Conservation (phyloP, 371 early-diverging fungal genomes). For the Syncephalastrum monosporum region DNA sequence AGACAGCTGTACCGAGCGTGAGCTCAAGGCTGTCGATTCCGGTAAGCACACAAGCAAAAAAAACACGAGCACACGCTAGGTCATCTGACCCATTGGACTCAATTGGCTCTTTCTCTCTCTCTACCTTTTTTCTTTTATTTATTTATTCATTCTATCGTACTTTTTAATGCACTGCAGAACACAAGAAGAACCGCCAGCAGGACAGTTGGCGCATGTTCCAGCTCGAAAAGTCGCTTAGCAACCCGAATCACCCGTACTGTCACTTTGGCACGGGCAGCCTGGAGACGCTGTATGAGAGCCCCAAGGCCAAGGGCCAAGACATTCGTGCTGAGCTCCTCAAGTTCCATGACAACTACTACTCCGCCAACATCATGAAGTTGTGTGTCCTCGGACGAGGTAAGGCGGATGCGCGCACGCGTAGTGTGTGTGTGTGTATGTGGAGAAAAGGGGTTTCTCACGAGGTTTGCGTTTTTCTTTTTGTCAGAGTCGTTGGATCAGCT, state of each 20-base stretch:
- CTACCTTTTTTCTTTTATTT: too few species aligned
- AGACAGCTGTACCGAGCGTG: slow-evolving; percentile 86
- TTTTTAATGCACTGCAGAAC: slow-evolving; percentile 50
- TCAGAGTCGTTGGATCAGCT: slow-evolving; percentile 83
- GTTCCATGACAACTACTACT: slow-evolving; percentile 87
- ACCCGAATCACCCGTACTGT: slow-evolving; percentile 78
- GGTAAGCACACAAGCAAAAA: slow-evolving; percentile 25
- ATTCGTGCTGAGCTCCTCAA: slow-evolving; percentile 80
- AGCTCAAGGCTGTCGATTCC: slow-evolving; percentile 92
- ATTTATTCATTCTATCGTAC: too few species aligned
- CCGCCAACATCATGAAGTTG: slow-evolving; percentile 94
- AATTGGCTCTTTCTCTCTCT: slow-evolving; percentile 4
- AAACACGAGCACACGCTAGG: not conserved
- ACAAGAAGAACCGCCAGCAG: slow-evolving; percentile 88
- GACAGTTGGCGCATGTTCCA: slow-evolving; percentile 86
- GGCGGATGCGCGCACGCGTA: too few species aligned
- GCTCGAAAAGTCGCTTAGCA: slow-evolving; percentile 73
- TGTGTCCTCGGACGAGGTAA: slow-evolving; percentile 88
- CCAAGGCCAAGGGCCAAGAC: slow-evolving; percentile 71
- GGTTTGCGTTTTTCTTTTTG: too few species aligned
- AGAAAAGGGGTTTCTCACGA: too few species aligned
- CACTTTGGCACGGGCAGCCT: slow-evolving; percentile 85
- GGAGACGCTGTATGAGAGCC: slow-evolving; percentile 76
- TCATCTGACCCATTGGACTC: not conserved
- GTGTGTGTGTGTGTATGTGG: too few species aligned